These are phyloP conservation scores for Dalbergia cultrata DNA, from an alignment of 306 rosid species.

Conservation along the genomic window DNA sequence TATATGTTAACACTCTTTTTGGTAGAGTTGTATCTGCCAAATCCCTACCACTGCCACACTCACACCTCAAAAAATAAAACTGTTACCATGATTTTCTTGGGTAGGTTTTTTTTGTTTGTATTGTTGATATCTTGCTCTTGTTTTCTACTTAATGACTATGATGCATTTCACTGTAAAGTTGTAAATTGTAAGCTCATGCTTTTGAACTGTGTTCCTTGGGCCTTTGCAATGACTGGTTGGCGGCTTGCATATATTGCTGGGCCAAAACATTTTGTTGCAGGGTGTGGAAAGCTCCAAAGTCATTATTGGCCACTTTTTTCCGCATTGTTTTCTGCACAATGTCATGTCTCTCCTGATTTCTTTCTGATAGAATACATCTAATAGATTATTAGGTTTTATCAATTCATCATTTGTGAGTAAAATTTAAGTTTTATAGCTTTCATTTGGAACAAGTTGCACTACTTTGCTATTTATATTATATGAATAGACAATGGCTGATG, in stretches of 20 bases:
- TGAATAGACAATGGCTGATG: slow-evolving; percentile 33
- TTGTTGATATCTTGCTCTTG: slow-evolving; percentile 23
- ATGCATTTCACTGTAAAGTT: not conserved
- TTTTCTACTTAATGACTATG: slow-evolving; percentile 18
- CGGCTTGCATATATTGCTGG: slow-evolving; percentile 96
- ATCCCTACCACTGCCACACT: not conserved
- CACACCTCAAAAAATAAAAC: not conserved
- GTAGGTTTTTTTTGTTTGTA: slow-evolving; percentile 19
- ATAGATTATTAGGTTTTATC: slow-evolving; percentile 32
- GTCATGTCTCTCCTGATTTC: slow-evolving; percentile 24
- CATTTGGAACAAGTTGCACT: slow-evolving; percentile 36
- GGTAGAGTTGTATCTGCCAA: not conserved
- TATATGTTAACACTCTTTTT: no score
- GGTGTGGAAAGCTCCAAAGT: slow-evolving; percentile 90
- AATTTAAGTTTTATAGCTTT: slow-evolving; percentile 29
- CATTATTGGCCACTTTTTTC: slow-evolving; percentile 45
- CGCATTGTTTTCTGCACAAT: slow-evolving; percentile 10
- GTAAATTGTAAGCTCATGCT: slow-evolving; percentile 43
- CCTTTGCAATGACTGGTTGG: slow-evolving; percentile 99
- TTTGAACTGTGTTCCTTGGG: slow-evolving; percentile 54
- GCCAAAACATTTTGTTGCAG: slow-evolving; percentile 88
- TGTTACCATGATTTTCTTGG: not conserved
- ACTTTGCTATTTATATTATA: slow-evolving; percentile 15
- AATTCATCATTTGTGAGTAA: slow-evolving; percentile 17
- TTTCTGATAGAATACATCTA: slow-evolving; percentile 23